A percentile compares a stretch with the other conserved stretches of the same genome.
These are phyloP conservation scores for Podospora comata DNA, from an alignment of 495 filamentous ascomycete genomes.

Conservation along the genomic window DNA sequence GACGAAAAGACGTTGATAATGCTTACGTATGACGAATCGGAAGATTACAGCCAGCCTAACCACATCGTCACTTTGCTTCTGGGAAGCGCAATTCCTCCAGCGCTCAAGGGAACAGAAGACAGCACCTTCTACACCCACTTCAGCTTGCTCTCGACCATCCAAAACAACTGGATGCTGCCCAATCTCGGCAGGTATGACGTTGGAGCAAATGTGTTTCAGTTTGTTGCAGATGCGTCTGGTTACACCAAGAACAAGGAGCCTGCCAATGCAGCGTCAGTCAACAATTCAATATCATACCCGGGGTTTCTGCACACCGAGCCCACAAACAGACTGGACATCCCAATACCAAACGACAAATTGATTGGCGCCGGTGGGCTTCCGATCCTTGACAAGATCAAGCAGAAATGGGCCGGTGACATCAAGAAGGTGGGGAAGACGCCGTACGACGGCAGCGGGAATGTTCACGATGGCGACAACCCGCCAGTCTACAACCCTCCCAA, in stretches of 20 bases:
- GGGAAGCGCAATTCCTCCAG: slow-evolving; percentile 57
- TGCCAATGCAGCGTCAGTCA: slow-evolving; percentile 53
- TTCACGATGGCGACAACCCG: slow-evolving; percentile 41
- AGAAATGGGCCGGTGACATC: slow-evolving; percentile 27
- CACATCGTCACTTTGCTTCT: slow-evolving; percentile 60
- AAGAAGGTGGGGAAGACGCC: slow-evolving; percentile 33
- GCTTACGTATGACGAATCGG: slow-evolving; percentile 65
- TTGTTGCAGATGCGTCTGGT: slow-evolving; percentile 57
- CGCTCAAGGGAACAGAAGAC: slow-evolving; percentile 57
- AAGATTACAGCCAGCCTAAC: slow-evolving; percentile 55
- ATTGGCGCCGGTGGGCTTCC: slow-evolving; percentile 43
- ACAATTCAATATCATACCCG: slow-evolving; percentile 62
- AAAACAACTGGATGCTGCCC: slow-evolving; percentile 66
- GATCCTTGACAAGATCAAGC: slow-evolving; percentile 32
- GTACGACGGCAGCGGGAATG: slow-evolving; percentile 48
- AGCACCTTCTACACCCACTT: slow-evolving; percentile 71
- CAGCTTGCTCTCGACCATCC: slow-evolving; percentile 60
- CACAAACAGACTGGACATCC: slow-evolving; percentile 31
- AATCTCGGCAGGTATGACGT: slow-evolving; percentile 69
- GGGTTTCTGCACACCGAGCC: slow-evolving; percentile 50
- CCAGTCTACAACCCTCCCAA: slow-evolving; percentile 27
- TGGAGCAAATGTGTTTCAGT: slow-evolving; percentile 63
- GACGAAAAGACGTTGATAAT: slow-evolving; percentile 60
- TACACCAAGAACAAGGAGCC: slow-evolving; percentile 57
- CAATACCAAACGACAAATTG: slow-evolving; percentile 44